phyloP scores from a whole-genome alignment of 176 grass and related monocot genomes.

The Rhynchospora pubera region DNA sequence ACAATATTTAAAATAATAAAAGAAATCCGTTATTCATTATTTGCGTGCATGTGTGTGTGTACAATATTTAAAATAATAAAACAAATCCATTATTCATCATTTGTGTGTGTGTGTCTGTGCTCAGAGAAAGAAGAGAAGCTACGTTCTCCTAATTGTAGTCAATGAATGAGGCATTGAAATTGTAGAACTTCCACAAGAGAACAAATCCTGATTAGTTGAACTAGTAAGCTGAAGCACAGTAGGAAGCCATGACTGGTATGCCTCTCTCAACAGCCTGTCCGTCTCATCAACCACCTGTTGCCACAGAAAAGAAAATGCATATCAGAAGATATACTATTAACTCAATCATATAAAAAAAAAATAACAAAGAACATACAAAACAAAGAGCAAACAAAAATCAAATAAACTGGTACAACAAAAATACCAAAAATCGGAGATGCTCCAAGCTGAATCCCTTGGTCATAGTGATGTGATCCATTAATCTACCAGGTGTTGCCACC shows the following conservation, averaged over 20 bases:
- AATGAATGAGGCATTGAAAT: conserved; percentile 39
- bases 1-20: background rate
- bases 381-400: conserved; percentile 3
- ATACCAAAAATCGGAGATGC: conserved; percentile 92
- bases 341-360: background rate
- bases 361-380: background rate
- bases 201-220: conserved; percentile 33
- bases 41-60: too few relatives aligned
- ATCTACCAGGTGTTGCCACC: conserved; percentile 86
- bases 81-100: background rate
- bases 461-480: conserved; percentile 96
- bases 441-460: conserved; percentile 92
- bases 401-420: background rate
- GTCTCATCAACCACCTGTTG: conserved; percentile 89
- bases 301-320: background rate
- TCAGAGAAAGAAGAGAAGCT: conserved; percentile 13
- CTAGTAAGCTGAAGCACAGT: conserved; percentile 60
- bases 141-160: conserved; percentile 81
- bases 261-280: conserved; percentile 77
- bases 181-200: conserved; percentile 5
- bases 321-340: background rate
- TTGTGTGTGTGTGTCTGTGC: background rate
- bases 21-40: too few relatives aligned
- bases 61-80: too few relatives aligned
- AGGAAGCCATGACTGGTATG: conserved; percentile 89